Conservation (phyloP, 2,329 filamentous ascomycete species). For the Fusarium sp. region DNA sequence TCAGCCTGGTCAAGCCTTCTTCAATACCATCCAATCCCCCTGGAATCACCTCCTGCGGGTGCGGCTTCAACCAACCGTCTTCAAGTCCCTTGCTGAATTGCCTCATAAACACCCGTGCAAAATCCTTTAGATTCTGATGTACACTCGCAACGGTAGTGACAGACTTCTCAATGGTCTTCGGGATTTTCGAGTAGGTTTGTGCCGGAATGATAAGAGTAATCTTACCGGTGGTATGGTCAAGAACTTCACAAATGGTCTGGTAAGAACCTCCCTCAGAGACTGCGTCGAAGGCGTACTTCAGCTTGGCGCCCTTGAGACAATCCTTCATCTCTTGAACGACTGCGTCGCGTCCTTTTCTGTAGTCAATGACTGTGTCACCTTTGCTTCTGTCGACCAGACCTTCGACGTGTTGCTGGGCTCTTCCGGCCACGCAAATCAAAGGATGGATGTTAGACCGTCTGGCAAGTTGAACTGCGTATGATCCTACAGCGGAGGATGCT, state of each 20-base stretch:
- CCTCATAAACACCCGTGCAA: background rate
- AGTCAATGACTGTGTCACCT: slow-evolving; percentile 33
- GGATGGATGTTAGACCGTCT: slow-evolving; percentile 26
- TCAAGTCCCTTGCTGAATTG: slow-evolving; percentile 19
- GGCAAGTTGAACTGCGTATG: slow-evolving; percentile 24
- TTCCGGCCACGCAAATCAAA: slow-evolving; percentile 31
- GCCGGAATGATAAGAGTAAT: slow-evolving; percentile 29
- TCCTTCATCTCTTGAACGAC: slow-evolving; percentile 8
- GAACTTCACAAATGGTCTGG: slow-evolving; percentile 26
- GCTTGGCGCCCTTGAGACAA: background rate
- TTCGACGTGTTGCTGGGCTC: slow-evolving; percentile 22
- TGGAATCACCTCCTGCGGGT: slow-evolving; percentile 22
- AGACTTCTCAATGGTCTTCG: slow-evolving; percentile 22
- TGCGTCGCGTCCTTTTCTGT: background rate
- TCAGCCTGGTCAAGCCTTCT: background rate
- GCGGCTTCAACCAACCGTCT: slow-evolving; percentile 20
- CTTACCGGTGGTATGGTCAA: slow-evolving; percentile 6
- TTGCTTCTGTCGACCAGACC: slow-evolving; percentile 13
- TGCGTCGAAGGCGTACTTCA: slow-evolving; percentile 23
- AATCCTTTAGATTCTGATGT: slow-evolving; percentile 22
- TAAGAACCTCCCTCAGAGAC: slow-evolving; percentile 31
- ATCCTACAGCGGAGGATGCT: slow-evolving; percentile 30
- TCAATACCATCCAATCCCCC: slow-evolving; percentile 22
- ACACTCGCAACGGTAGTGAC: slow-evolving; percentile 28
- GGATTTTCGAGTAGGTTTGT: slow-evolving; percentile 28